Conservation (phyloP, 768 basidiomycete species). For the Leccinum incarnatum region DNA sequence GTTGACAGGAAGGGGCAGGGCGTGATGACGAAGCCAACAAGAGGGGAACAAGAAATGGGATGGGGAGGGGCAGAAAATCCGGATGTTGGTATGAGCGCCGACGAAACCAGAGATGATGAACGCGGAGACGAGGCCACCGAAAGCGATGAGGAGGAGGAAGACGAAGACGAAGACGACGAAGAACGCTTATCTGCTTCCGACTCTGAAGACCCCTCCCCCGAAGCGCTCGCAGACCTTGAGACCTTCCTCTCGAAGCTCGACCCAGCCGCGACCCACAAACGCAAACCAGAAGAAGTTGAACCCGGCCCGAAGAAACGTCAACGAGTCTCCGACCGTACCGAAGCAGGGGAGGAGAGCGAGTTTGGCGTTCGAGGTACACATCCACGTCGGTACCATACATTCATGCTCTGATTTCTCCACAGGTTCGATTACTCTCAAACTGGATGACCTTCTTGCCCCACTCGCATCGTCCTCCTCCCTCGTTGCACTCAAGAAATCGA, state of each 20-base stretch:
- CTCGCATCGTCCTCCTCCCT: slow-evolving; percentile 58
- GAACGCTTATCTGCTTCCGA: slow-evolving; percentile 47
- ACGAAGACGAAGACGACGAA: slow-evolving; percentile 38
- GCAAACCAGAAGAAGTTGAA: slow-evolving; percentile 34
- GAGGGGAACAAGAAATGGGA: slow-evolving; percentile 40
- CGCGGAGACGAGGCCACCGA: background rate
- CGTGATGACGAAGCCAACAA: slow-evolving; percentile 51
- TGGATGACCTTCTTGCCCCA: slow-evolving; percentile 77
- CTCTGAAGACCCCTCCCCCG: slow-evolving; percentile 49
- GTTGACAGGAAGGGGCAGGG: slow-evolving; percentile 4
- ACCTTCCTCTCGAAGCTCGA: slow-evolving; percentile 70
- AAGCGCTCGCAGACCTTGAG: slow-evolving; percentile 67
- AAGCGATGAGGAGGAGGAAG: slow-evolving; percentile 14
- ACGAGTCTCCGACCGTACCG: slow-evolving; percentile 66
- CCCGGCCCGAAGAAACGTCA: slow-evolving; percentile 49
- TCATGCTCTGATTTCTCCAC: slow-evolving; percentile 1
- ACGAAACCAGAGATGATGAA: slow-evolving; percentile 37
- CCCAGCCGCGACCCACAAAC: slow-evolving; percentile 54
- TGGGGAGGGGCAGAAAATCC: slow-evolving; percentile 14
- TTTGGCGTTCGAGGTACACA: slow-evolving; percentile 59
- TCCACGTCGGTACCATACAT: background rate
- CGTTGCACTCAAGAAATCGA: slow-evolving; percentile 64
- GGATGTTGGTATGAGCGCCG: slow-evolving; percentile 35
- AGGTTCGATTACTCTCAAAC: slow-evolving; percentile 48
- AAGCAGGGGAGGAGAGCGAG: slow-evolving; percentile 79